A percentile compares a stretch with the other conserved stretches of the same genome.
These are phyloP conservation scores for Ceratocystis eucalypticola DNA, from an alignment of 2,329 filamentous ascomycete genomes.

Conservation along the genomic window DNA sequence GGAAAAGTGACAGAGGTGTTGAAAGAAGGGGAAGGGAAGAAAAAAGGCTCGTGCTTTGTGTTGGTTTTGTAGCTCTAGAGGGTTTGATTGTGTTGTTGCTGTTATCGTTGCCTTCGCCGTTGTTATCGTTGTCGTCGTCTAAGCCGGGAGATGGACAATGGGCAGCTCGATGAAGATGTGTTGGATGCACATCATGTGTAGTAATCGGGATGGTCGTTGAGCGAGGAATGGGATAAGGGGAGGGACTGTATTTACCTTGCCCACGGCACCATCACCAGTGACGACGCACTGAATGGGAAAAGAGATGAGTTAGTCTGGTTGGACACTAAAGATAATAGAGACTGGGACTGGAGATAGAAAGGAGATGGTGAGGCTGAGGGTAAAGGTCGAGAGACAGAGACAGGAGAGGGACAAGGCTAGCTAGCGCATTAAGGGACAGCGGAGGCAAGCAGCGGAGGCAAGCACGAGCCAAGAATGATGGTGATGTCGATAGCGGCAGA, in stretches of 20 bases:
- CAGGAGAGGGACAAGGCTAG: no score
- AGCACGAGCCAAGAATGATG: no score
- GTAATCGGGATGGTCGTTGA: no score
- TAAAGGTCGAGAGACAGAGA: not conserved
- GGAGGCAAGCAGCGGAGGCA: no score
- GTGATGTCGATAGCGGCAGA: no score
- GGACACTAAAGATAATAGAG: slow-evolving; percentile 19
- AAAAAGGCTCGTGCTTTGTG: slow-evolving; percentile 13
- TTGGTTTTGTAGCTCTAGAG: slow-evolving; percentile 5
- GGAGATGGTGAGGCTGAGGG: not conserved
- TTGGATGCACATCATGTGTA: no score
- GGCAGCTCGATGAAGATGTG: no score
- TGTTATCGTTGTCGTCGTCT: not conserved
- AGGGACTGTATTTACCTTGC: slow-evolving; percentile 56
- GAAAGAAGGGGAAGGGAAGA: not conserved
- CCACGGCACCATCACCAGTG: slow-evolving; percentile 96
- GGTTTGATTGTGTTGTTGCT: not conserved
- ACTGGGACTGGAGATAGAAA: slow-evolving; percentile 6
- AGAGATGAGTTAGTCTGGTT: slow-evolving; percentile 26
- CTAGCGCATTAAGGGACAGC: no score
- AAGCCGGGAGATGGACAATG: not conserved
- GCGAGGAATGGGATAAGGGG: slow-evolving; percentile 12
- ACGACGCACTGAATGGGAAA: slow-evolving; percentile 66
- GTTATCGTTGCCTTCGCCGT: not conserved
- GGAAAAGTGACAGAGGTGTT: not conserved